phyloP scores from a whole-genome alignment of 805 yeast species.

The Myxozyma monticola region DNA sequence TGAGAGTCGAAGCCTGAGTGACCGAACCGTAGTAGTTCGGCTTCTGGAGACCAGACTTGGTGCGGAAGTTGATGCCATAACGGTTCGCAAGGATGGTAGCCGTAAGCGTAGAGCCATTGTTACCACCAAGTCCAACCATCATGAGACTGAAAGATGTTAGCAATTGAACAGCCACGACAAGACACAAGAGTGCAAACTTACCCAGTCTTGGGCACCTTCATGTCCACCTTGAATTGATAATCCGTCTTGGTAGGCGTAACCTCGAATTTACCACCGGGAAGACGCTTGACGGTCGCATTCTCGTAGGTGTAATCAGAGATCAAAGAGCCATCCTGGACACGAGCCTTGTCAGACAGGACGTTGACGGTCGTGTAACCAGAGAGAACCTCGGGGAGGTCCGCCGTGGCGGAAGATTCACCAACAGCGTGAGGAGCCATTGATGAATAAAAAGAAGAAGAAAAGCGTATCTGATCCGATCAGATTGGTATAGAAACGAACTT shows the following conservation, averaged over 20 bases:
- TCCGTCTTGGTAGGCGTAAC: slow-evolving; percentile 73
- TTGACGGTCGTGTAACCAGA: slow-evolving; percentile 50
- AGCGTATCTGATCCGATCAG: slow-evolving; percentile 37
- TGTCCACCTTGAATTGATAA: slow-evolving; percentile 83
- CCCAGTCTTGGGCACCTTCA: slow-evolving; percentile 75
- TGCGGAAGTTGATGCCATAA: slow-evolving; percentile 71
- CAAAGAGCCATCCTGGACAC: slow-evolving; percentile 48
- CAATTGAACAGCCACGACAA: background rate
- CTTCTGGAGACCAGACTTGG: slow-evolving; percentile 71
- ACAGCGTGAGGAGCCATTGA: slow-evolving; percentile 40
- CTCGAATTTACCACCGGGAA: slow-evolving; percentile 41
- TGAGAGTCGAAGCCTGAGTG: slow-evolving; percentile 87
- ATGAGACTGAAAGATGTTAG: slow-evolving; percentile 50
- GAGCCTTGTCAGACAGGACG: slow-evolving; percentile 54
- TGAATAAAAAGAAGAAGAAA: slow-evolving; percentile 13
- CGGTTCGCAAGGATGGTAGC: slow-evolving; percentile 86
- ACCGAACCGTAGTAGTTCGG: slow-evolving; percentile 93
- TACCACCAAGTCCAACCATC: slow-evolving; percentile 95
- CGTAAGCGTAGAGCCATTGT: slow-evolving; percentile 89
- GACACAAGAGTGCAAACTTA: background rate
- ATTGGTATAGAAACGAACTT: slow-evolving; percentile 33
- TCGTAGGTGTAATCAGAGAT: slow-evolving; percentile 66
- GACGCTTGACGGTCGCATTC: slow-evolving; percentile 50
- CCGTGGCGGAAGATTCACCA: slow-evolving; percentile 32
- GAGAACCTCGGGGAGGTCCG: slow-evolving; percentile 37